Evolutionary conservation across 371 early-diverging fungal species (phyloP).

Genomic region (Conidiobolus incongruus): DNA sequence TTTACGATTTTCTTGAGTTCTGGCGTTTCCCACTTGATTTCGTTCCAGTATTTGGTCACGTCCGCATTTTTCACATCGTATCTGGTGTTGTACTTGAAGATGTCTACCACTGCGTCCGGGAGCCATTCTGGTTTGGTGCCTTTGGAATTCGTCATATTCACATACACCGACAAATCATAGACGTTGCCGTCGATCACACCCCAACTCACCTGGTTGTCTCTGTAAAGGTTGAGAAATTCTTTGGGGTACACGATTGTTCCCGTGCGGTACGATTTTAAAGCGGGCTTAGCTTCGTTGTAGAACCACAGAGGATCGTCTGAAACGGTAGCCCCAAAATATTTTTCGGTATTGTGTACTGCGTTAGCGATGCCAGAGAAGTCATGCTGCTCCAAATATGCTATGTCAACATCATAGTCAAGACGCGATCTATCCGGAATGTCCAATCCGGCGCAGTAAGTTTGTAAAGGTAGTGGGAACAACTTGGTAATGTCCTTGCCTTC

Average conservation of each 20-base stretch:
- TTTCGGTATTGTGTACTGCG: conserved; percentile 10
- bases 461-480: conserved; percentile 44
- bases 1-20: conserved; percentile 22
- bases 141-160: conserved; percentile 14
- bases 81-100: too few species aligned
- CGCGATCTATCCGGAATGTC: conserved; percentile 17
- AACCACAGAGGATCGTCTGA: conserved; percentile 25
- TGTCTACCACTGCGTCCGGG: conserved; percentile 21
- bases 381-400: conserved; percentile 18
- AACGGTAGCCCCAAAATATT: conserved; percentile 10
- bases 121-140: conserved; percentile 20
- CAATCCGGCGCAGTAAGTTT: conserved; percentile 28
- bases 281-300: neutral
- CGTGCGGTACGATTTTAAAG: conserved; percentile 6
- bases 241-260: conserved; percentile 11
- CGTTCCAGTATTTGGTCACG: conserved; percentile 3
- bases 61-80: conserved; percentile 32
- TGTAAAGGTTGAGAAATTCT: conserved; percentile 29
- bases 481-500: conserved; percentile 46
- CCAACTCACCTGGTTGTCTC: conserved; percentile 23
- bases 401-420: conserved; percentile 14
- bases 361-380: too few species aligned
- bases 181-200: conserved; percentile 41
- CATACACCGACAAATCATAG: conserved; percentile 54
- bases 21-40: conserved; percentile 36